Conservation (phyloP, 1,284 basidiomycete genomes). For the Trichosporon sp. region DNA sequence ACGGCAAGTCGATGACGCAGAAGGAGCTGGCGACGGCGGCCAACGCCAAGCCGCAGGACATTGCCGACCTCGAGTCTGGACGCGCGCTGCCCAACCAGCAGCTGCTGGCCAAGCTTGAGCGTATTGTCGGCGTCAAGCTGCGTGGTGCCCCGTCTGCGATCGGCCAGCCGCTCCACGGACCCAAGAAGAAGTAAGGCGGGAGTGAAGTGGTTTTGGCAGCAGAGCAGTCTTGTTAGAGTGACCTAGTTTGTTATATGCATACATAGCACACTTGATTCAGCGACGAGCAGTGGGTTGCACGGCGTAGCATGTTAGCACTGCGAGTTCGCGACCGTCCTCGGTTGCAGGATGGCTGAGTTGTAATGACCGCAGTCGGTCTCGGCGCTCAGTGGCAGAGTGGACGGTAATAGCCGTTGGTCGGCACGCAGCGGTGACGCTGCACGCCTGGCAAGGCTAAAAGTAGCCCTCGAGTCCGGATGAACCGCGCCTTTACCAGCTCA, state of each 20-base stretch:
- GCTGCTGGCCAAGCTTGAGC: slow-evolving; percentile 87
- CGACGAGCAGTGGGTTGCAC: not conserved
- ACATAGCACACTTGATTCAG: not conserved
- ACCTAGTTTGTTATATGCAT: not conserved
- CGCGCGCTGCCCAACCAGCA: slow-evolving; percentile 86
- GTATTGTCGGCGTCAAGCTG: slow-evolving; percentile 82
- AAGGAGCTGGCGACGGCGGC: slow-evolving; percentile 78
- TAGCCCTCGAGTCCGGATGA: no score
- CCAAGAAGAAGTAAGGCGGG: slow-evolving; percentile 37
- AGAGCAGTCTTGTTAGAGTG: not conserved
- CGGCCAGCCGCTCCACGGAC: slow-evolving; percentile 45
- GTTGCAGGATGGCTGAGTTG: no score
- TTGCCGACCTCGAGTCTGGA: slow-evolving; percentile 75
- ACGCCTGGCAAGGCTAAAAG: no score
- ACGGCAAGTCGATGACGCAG: slow-evolving; percentile 58
- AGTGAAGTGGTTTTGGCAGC: not conserved
- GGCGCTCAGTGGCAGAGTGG: no score
- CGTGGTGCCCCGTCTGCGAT: slow-evolving; percentile 58
- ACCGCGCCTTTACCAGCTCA: no score
- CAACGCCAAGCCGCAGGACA: slow-evolving; percentile 48
- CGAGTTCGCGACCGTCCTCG: no score
- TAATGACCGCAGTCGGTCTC: no score
- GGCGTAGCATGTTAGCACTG: no score
- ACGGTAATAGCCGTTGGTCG: no score
- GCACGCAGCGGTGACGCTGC: no score